phyloP scores from a whole-genome alignment of 2,329 filamentous ascomycete species.

The Aspergillus arachidicola region DNA sequence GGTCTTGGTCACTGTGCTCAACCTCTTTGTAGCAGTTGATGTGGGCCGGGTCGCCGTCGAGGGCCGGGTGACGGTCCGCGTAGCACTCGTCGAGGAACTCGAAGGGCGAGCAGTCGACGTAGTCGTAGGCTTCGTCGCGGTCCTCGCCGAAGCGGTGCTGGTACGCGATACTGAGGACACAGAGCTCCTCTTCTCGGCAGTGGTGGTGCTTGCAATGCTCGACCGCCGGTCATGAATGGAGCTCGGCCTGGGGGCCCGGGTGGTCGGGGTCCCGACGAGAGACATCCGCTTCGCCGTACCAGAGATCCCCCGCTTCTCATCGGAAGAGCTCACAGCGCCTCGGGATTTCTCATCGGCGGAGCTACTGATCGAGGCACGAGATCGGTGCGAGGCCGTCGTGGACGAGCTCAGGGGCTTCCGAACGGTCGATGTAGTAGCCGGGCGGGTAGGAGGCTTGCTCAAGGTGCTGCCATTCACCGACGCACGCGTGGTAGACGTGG shows the following conservation, averaged over 20 bases:
- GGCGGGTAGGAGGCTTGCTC: constrained; percentile 49
- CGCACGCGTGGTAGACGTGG: constrained; percentile 30
- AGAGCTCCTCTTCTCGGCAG: constrained; percentile 32
- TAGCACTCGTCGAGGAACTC: constrained; percentile 25
- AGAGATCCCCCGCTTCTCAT: constrained; percentile 48
- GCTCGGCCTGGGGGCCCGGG: constrained; percentile 37
- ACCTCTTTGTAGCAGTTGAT: constrained; percentile 35
- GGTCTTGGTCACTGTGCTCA: constrained; percentile 38
- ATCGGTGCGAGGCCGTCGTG: constrained; percentile 42
- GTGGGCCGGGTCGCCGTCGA: constrained; percentile 23
- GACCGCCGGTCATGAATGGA: constrained; percentile 41
- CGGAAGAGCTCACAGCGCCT: constrained; percentile 47
- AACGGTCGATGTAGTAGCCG: constrained; percentile 34
- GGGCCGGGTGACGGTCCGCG: constrained; percentile 23
- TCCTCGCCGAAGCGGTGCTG: constrained; percentile 28
- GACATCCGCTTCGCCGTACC: constrained; percentile 49
- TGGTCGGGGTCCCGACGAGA: constrained; percentile 40
- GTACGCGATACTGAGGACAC: constrained; percentile 22
- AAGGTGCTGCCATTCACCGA: constrained; percentile 41
- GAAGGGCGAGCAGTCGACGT: constrained; percentile 24
- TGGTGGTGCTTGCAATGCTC: constrained; percentile 39
- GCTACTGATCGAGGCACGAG: constrained; percentile 46
- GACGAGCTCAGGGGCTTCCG: constrained; percentile 41
- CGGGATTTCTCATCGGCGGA: constrained; percentile 47
- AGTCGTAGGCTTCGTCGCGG: constrained; percentile 26